Evolutionary conservation across 306 rosid species (phyloP).

Genomic region (Vigna reflexopilosa): DNA sequence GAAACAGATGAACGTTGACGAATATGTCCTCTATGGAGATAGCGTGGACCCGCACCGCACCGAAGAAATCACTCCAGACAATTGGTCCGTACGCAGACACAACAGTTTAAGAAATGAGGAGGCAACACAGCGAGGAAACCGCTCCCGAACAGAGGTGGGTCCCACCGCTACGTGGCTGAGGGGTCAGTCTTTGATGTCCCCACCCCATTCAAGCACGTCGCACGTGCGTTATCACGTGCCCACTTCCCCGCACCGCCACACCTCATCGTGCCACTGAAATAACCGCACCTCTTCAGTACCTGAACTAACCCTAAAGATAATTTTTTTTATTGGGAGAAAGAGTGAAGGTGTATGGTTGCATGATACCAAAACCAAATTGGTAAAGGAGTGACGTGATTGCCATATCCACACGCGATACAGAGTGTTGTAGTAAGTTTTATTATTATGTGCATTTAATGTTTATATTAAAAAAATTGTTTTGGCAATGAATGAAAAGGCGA

Average conservation of each 20-base stretch:
- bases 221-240: slow-evolving; percentile 64
- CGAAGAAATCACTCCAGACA: slow-evolving; percentile 1
- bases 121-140: slow-evolving; percentile 45
- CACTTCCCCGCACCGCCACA: neutral
- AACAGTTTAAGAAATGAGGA: slow-evolving; percentile 48
- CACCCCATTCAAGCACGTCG: slow-evolving; percentile 26
- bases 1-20: neutral
- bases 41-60: slow-evolving; percentile 30
- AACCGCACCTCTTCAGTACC: too few relatives aligned
- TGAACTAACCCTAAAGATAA: too few relatives aligned
- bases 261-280: slow-evolving; percentile 39
- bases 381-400: neutral
- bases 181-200: slow-evolving; percentile 46
- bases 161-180: slow-evolving; percentile 54
- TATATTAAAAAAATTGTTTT: neutral
- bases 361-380: slow-evolving; percentile 20
- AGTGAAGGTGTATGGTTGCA: slow-evolving; percentile 1
- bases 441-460: neutral
- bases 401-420: neutral
- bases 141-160: slow-evolving; percentile 41
- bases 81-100: slow-evolving; percentile 56
- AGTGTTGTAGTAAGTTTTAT: neutral
- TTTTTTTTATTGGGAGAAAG: neutral
- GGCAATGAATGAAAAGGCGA: neutral
- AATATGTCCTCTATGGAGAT: neutral